Conservation (phyloP, 2,329 filamentous ascomycete species). For the Calonectria ilicicola region DNA sequence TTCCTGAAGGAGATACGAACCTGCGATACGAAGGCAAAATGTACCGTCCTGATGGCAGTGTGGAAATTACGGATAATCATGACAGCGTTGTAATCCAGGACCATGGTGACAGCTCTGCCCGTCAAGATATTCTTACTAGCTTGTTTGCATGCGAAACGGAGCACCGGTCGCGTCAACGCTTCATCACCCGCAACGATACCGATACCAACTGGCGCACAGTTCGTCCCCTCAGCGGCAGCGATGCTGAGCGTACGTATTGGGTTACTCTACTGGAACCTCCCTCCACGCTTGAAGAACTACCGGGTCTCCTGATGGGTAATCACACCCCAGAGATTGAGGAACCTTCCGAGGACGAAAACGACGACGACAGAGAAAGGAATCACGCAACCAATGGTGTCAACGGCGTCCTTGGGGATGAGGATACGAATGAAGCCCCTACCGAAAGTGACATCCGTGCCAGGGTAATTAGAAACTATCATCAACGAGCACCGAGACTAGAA, state of each 20-base stretch:
- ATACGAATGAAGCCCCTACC: conserved; percentile 47
- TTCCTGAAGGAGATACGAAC: conserved; percentile 71
- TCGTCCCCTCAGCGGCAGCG: conserved; percentile 44
- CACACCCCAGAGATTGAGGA: conserved; percentile 43
- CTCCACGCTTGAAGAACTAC: conserved; percentile 56
- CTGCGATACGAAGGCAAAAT: conserved; percentile 74
- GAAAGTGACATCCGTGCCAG: conserved; percentile 57
- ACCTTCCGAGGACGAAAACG: conserved; percentile 43
- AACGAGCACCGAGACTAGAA: conserved; percentile 51
- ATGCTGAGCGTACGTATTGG: conserved; percentile 55
- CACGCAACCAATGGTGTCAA: conserved; percentile 40
- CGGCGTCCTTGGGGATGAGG: conserved; percentile 38
- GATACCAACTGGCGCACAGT: conserved; percentile 52
- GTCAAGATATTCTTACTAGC: conserved; percentile 70
- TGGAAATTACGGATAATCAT: conserved; percentile 71
- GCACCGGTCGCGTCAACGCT: conserved; percentile 43
- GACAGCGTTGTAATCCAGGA: conserved; percentile 69
- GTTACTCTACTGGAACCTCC: conserved; percentile 60
- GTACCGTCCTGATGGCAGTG: conserved; percentile 71
- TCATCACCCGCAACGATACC: conserved; percentile 45
- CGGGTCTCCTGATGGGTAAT: conserved; percentile 52
- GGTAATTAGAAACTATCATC: conserved; percentile 51
- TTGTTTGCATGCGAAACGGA: conserved; percentile 58
- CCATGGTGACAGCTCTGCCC: conserved; percentile 69
- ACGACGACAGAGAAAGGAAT: conserved; percentile 37